These are phyloP conservation scores for Pyrenopolyporus hunteri DNA, from an alignment of 495 filamentous ascomycete species.

Conservation along the genomic window DNA sequence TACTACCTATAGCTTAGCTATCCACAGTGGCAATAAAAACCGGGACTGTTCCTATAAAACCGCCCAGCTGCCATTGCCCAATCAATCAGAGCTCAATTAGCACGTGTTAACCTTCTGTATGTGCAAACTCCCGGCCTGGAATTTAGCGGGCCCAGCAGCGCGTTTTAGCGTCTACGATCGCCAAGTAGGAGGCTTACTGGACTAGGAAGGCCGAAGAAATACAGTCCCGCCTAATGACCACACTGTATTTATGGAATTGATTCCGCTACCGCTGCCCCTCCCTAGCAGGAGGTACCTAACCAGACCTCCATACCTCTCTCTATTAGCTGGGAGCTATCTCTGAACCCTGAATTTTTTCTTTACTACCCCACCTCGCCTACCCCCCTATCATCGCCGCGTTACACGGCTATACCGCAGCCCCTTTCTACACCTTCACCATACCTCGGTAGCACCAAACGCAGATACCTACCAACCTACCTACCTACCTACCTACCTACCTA, in stretches of 20 bases:
- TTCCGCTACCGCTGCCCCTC: conserved; percentile 18
- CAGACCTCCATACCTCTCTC: conserved; percentile 6
- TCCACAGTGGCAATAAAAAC: conserved; percentile 8
- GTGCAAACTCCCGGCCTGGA: conserved; percentile 12
- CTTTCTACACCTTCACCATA: background rate
- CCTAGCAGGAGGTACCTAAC: background rate
- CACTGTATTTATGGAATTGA: conserved; percentile 1
- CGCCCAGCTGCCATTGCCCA: conserved; percentile 25
- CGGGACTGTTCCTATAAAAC: background rate
- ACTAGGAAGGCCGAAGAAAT: conserved; percentile 15
- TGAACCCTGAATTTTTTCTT: conserved; percentile 20
- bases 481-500: background rate
- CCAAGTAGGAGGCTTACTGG: conserved; percentile 1
- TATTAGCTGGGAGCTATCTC: background rate
- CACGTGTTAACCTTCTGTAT: conserved; percentile 28
- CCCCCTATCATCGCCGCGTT: conserved; percentile 4
- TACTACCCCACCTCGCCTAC: conserved; percentile 19
- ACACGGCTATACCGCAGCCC: background rate
- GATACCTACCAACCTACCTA: background rate
- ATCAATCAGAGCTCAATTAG: conserved; percentile 21
- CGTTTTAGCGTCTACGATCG: conserved; percentile 9
- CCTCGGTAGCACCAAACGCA: background rate
- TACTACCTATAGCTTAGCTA: background rate
- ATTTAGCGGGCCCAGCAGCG: conserved; percentile 11
- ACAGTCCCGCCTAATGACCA: conserved; percentile 7